Conservation (phyloP, 164 flowering plant species). For the Chloranthus sessilifolius region DNA sequence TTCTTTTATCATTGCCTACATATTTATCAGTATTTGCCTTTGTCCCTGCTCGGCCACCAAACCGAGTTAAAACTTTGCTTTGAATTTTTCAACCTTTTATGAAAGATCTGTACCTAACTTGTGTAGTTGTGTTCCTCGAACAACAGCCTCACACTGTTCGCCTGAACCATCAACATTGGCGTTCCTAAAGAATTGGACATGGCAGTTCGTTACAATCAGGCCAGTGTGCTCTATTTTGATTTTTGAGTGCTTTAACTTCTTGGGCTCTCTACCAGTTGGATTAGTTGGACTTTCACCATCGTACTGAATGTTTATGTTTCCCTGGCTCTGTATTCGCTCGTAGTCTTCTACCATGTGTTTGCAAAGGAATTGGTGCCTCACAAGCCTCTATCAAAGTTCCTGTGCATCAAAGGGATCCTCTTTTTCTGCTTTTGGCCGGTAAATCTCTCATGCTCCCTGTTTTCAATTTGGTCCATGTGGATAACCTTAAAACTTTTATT, state of each 20-base stretch:
- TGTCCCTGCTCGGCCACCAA: no score
- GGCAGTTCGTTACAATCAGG: slow-evolving; percentile 93
- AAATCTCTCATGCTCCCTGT: slow-evolving; percentile 2
- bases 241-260: slow-evolving; percentile 70
- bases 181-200: slow-evolving; percentile 87
- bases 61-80: no score
- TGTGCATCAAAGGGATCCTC: slow-evolving; percentile 94
- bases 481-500: background rate
- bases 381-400: slow-evolving; percentile 86
- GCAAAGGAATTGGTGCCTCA: slow-evolving; percentile 92
- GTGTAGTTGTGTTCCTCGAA: slow-evolving; percentile 15
- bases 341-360: slow-evolving; percentile 85
- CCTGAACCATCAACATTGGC: slow-evolving; percentile 60
- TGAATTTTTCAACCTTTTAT: no score
- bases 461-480: background rate
- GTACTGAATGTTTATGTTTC: slow-evolving; percentile 83
- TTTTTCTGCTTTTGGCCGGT: slow-evolving; percentile 99
- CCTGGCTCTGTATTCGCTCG: slow-evolving; percentile 83
- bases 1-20: no score
- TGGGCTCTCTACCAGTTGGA: slow-evolving; percentile 72
- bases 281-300: slow-evolving; percentile 90
- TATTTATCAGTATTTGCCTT: no score
- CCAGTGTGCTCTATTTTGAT: slow-evolving; percentile 84
- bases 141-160: slow-evolving; percentile 76
- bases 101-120: slow-evolving; percentile 6